Evolutionary conservation across 2,329 filamentous ascomycete genomes (phyloP).

Genomic region (Sporothrix brasiliensis): DNA sequence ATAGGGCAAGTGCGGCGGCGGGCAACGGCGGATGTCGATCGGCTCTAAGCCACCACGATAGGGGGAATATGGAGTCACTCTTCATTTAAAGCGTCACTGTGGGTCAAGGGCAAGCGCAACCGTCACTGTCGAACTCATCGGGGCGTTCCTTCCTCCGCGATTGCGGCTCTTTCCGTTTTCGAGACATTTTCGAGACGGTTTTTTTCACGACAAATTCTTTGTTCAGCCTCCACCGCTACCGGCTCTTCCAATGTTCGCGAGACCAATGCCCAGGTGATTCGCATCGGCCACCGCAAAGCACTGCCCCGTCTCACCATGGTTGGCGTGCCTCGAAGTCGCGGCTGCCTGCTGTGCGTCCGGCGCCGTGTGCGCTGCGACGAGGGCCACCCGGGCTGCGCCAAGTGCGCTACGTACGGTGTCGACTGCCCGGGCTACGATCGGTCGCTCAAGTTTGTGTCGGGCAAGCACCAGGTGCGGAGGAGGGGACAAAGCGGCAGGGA

Average conservation of each 20-base stretch:
- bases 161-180: background rate
- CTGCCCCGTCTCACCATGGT: slow-evolving; percentile 41
- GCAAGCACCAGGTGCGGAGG: slow-evolving; percentile 46
- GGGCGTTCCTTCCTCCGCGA: background rate
- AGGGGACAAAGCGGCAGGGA: background rate
- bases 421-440: slow-evolving; percentile 48
- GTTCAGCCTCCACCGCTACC: too few species aligned
- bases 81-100: background rate
- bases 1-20: background rate
- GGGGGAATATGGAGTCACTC: background rate
- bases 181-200: background rate
- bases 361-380: slow-evolving; percentile 53
- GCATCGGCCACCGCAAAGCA: too few species aligned
- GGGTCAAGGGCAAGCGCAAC: slow-evolving; percentile 8
- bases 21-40: background rate
- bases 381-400: slow-evolving; percentile 46
- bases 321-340: slow-evolving; percentile 46
- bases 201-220: background rate
- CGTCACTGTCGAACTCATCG: background rate
- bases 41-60: slow-evolving; percentile 9
- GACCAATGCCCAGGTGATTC: background rate
- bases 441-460: slow-evolving; percentile 46
- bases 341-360: slow-evolving; percentile 48
- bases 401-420: slow-evolving; percentile 46
- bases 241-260: background rate